Base-by-base conservation (phyloP, 305 asterid genomes). In the Striga hermonthica region DNA sequence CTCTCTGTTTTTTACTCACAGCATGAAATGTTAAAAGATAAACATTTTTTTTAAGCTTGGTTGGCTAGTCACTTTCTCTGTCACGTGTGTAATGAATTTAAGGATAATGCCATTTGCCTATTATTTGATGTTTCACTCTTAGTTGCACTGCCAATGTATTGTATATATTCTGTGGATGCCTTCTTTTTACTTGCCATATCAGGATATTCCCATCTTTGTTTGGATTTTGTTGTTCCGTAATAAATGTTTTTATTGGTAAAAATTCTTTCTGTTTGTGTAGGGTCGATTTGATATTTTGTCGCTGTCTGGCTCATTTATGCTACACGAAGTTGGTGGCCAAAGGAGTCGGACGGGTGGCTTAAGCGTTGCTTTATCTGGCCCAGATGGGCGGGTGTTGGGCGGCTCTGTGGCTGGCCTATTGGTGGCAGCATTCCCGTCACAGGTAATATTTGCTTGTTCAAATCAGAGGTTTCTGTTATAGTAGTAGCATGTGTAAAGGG, bases 351-450 rank as follows among this genome's bases (percentile, higher is more conserved):
- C 75, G 0, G 95, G 95, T 50, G 88, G 90, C 5, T 57, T 87
- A 67, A 81, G 86, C 53, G 64, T 87, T 57, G 47, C 77, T 7
- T 76, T 85, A 65, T 72, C 80, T 10, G 88, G 88, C 14, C 75
- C 78, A 0, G 85, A 82, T 38, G 92, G 90, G 55, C 72, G 76
- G 45, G 72, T 84, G 8, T 44, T 83, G 0, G 90, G 92, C 15
- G 92, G 92, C 52, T 61, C 81, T 45, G 92, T 87, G 38, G 89
- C 90, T 1, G 92, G 92, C 22, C 72, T 74, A 34, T 71, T 87
- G 48, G 63, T 70, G 38, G 90, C 92, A 4, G 85, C 84, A 34
- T 76, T 90, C 7, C 83, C 85, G 15, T 84, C 87, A 2, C 86
- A 83, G 90, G 95, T 85, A 75, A 62, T 73, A 74, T 49, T 71